Evolutionary conservation across 208 protist genomes (phyloP), one percentile per base, ranked within the genome.

Genomic region (Leishmania amazonensis): DNA sequence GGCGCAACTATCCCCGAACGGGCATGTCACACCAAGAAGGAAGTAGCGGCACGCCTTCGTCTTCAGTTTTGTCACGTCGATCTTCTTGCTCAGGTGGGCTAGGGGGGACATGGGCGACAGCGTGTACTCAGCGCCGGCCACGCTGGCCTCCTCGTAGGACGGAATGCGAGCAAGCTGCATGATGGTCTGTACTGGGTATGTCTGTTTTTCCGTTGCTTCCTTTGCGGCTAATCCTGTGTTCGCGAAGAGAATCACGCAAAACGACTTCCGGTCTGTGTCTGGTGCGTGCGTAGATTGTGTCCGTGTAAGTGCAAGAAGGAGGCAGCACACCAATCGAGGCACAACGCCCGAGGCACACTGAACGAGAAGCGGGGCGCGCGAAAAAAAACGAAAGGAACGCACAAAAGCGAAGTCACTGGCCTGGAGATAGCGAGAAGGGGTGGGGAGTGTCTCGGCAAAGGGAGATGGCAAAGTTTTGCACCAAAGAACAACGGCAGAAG

Each of bases 1-100:
- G 77, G 93, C 95, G 81, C 95, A 98, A 75, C 84, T 86, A 42
- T 95, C 89, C 31, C 91, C 94, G 75, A 96, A 98, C 5, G 91
- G 90, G 87, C 95, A 98, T 45, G 80, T 77, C 17, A 89, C 35
- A 38, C 94, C 91, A 64, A 89, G 81, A 21, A 88, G 51, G 80
- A 87, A 98, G 90, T 97, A 94, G 87, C 93, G 91, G 90, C 95
- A 98, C 85, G 92, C 81, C 83, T 95, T 96, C 40, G 94, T 97
- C 83, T 95, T 94, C 82, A 90, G 94, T 88, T 98, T 98, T 79
- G 81, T 88, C 82, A 88, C 87, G 81, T 97, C 95, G 28, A 97
- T 95, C 78, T 91, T 85, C 81, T 90, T 84, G 70, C 86, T 85
- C 38, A 85, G 65, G 57, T 79, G 77, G 24, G 42, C 9, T n/a